A percentile compares a stretch with the other conserved stretches of the same genome.
Conservation (phyloP, 352 stramenopile genomes). For the Pythium coloratum region DNA sequence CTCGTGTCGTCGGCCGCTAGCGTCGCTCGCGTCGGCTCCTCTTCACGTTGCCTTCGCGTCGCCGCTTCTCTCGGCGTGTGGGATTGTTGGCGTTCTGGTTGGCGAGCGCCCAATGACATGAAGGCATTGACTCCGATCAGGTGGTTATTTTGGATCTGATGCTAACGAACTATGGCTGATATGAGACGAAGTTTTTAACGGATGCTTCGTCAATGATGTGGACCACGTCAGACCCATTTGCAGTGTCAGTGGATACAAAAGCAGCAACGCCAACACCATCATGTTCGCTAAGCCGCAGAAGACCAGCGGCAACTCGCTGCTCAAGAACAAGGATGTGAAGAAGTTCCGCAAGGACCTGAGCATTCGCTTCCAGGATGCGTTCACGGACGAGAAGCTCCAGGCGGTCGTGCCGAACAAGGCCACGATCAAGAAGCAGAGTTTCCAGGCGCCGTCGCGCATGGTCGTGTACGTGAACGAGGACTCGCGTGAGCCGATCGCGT, state of each 20-base stretch:
- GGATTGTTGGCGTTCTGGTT: conserved; percentile 7
- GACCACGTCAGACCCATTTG: neutral
- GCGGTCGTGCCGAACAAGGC: conserved; percentile 37
- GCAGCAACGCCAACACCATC: neutral
- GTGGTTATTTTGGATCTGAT: conserved; percentile 2
- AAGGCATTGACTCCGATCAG: neutral
- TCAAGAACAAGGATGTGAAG: conserved; percentile 87
- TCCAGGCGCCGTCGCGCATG: conserved; percentile 72
- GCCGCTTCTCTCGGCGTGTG: conserved; percentile 1
- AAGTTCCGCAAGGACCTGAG: conserved; percentile 72
- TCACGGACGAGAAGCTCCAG: conserved; percentile 46
- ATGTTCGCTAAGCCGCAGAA: conserved; percentile 86
- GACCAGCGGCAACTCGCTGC: conserved; percentile 72
- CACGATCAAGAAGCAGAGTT: conserved; percentile 67
- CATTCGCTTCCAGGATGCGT: conserved; percentile 32
- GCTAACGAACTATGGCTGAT: neutral
- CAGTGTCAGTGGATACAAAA: neutral
- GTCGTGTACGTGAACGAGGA: conserved; percentile 68
- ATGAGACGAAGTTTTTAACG: neutral
- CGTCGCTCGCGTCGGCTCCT: neutral
- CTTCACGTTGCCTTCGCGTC: neutral
- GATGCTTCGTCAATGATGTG: neutral
- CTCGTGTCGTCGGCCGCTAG: neutral
- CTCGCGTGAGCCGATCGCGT: conserved; percentile 62
- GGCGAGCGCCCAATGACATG: conserved; percentile 5